Percentiles rank a stretch among this genome's conserved stretches.
These are phyloP conservation scores for Penicillium parvum DNA, from an alignment of 495 filamentous ascomycete genomes.

Conservation along the genomic window DNA sequence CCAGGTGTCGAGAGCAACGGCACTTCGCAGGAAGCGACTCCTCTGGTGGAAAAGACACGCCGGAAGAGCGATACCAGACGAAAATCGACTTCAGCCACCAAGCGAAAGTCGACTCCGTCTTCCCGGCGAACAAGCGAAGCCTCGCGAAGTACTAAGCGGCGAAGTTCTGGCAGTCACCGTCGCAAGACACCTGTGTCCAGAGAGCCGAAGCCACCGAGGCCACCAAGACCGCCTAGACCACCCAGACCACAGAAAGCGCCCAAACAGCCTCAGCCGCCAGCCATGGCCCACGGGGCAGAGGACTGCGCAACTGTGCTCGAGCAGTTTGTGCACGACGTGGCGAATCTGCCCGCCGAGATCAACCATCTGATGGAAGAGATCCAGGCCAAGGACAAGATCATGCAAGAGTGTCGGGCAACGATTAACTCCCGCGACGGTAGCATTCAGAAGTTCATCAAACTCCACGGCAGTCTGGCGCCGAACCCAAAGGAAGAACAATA, in stretches of 20 bases:
- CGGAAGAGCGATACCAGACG: no score
- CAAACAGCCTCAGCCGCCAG: not conserved
- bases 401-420: conserved; percentile 65
- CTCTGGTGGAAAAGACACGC: not conserved
- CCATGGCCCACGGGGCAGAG: conserved; percentile 47
- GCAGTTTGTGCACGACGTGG: conserved; percentile 84
- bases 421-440: conserved; percentile 75
- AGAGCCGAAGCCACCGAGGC: not conserved
- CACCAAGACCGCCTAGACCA: not conserved
- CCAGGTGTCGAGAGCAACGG: not conserved
- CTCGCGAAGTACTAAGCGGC: not conserved
- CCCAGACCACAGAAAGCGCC: not conserved
- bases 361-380: conserved; percentile 93
- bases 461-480: conserved; percentile 72
- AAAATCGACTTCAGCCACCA: no score
- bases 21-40: not conserved
- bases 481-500: conserved; percentile 84
- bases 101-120: no score
- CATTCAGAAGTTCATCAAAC: conserved; percentile 86
- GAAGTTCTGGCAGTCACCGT: no score
- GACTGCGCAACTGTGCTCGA: conserved; percentile 90
- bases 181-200: not conserved
- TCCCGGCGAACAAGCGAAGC: no score
- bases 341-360: conserved; percentile 89
- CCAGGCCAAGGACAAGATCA: conserved; percentile 76